Conservation (phyloP, 2,329 filamentous ascomycete species). For the Pyrenochaeta sp. region DNA sequence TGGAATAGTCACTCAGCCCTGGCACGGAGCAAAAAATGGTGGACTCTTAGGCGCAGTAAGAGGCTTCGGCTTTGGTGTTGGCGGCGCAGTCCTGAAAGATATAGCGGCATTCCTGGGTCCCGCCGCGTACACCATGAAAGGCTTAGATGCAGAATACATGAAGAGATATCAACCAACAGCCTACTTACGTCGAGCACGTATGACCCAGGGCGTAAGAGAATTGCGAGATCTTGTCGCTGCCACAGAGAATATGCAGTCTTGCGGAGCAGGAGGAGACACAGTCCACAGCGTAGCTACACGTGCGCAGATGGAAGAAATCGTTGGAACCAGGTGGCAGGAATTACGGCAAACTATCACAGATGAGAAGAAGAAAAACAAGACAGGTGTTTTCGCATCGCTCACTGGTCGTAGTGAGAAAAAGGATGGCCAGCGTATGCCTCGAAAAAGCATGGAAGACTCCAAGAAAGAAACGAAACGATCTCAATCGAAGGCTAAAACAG, state of each 20-base stretch:
- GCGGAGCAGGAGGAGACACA: slow-evolving; percentile 10
- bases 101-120: slow-evolving; percentile 68
- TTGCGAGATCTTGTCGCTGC: slow-evolving; percentile 26
- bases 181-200: slow-evolving; percentile 64
- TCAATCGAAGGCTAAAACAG: slow-evolving; percentile 16
- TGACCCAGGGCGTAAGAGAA: slow-evolving; percentile 61
- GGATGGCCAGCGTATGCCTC: slow-evolving; percentile 34
- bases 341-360: slow-evolving; percentile 30
- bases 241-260: slow-evolving; percentile 10
- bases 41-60: slow-evolving; percentile 62
- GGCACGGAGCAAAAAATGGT: slow-evolving; percentile 63
- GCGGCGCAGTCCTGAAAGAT: slow-evolving; percentile 70
- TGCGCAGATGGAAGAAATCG: slow-evolving; percentile 41
- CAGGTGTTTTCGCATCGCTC: slow-evolving; percentile 34
- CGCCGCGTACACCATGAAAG: slow-evolving; percentile 69
- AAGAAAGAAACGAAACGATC: slow-evolving; percentile 5
- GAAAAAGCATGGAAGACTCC: slow-evolving; percentile 30
- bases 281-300: slow-evolving; percentile 20
- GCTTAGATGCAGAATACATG: slow-evolving; percentile 66
- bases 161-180: slow-evolving; percentile 62
- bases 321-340: slow-evolving; percentile 31
- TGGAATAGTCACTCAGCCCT: slow-evolving; percentile 67
- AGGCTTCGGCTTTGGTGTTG: slow-evolving; percentile 67
- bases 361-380: slow-evolving; percentile 34
- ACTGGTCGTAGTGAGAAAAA: slow-evolving; percentile 34